Evolutionary conservation across 176 grass and related monocot genomes (phyloP).

Genomic region (Musa acuminata): DNA sequence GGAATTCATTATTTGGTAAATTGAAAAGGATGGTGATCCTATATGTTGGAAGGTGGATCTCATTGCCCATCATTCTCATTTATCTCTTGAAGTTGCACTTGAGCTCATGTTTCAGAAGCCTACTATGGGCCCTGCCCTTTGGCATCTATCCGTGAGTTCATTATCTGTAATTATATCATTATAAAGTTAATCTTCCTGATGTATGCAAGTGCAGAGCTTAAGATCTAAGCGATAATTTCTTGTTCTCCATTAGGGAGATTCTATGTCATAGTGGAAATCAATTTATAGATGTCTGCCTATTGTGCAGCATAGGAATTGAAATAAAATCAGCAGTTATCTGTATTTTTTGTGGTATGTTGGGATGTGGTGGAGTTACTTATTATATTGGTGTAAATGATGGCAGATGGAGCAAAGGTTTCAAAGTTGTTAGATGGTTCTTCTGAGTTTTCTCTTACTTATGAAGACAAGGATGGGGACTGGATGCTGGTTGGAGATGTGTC

Average conservation of each 20-base stretch:
- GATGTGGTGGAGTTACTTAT: not conserved
- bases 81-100: conserved; percentile 50
- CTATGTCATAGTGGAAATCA: not conserved
- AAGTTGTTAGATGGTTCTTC: conserved; percentile 50
- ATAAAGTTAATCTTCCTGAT: not conserved
- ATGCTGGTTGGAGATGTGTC: conserved; percentile 95
- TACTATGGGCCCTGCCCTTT: conserved; percentile 6
- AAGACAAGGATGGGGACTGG: conserved; percentile 87
- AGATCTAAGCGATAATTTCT: too few species aligned
- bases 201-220: not conserved
- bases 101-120: conserved; percentile 75
- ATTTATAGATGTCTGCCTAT: not conserved
- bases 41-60: conserved; percentile 88
- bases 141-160: conserved; percentile 31
- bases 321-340: too few species aligned
- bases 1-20: conserved; percentile 41
- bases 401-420: conserved; percentile 33
- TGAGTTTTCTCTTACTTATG: conserved; percentile 63
- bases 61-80: conserved; percentile 44
- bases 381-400: conserved; percentile 5
- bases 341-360: not conserved
- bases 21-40: conserved; percentile 77
- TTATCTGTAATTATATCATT: not conserved
- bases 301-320: too few species aligned
- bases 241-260: too few species aligned